Evolutionary conservation across 1,284 basidiomycete genomes (phyloP).

Genomic region (Pseudomicrostroma phylloplanum): DNA sequence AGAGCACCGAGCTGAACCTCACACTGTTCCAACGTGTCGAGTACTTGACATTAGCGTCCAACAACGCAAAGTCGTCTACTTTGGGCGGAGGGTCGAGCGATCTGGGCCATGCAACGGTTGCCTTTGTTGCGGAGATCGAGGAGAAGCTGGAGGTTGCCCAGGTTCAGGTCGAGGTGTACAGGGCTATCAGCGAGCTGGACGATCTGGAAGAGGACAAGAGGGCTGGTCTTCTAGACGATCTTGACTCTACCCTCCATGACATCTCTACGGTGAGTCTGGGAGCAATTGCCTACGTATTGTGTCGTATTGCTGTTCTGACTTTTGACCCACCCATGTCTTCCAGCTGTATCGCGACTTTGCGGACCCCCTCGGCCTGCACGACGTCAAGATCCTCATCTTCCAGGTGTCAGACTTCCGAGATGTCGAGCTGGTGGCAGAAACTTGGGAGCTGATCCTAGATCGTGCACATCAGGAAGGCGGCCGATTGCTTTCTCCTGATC

Average conservation of each 20-base stretch:
- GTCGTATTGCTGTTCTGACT: neutral
- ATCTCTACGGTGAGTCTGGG: conserved; percentile 53
- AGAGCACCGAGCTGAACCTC: conserved; percentile 62
- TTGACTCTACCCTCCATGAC: conserved; percentile 55
- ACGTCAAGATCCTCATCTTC: conserved; percentile 81
- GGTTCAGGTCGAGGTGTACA: conserved; percentile 74
- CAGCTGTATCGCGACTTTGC: conserved; percentile 77
- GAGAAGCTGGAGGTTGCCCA: conserved; percentile 95
- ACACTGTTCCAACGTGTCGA: conserved; percentile 44
- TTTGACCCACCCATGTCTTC: conserved; percentile 52
- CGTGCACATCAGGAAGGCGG: conserved; percentile 5
- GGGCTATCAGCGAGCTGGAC: conserved; percentile 47
- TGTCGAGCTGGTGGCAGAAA: conserved; percentile 68
- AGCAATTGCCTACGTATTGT: too few relatives aligned
- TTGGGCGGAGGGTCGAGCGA: conserved; percentile 52
- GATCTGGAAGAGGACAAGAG: conserved; percentile 56
- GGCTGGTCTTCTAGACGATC: conserved; percentile 57
- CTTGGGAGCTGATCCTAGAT: conserved; percentile 79
- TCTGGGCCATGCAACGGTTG: conserved; percentile 75
- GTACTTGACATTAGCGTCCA: conserved; percentile 65
- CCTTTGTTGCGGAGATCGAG: conserved; percentile 84
- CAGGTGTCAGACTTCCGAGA: conserved; percentile 90
- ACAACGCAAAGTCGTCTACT: conserved; percentile 70
- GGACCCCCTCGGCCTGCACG: conserved; percentile 74
- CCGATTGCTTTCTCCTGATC: neutral